A percentile compares a stretch with the other conserved stretches of the same genome.
Evolutionary conservation across 2,329 filamentous ascomycete genomes (phyloP).

Genomic region (Amesomyces nigricolor): DNA sequence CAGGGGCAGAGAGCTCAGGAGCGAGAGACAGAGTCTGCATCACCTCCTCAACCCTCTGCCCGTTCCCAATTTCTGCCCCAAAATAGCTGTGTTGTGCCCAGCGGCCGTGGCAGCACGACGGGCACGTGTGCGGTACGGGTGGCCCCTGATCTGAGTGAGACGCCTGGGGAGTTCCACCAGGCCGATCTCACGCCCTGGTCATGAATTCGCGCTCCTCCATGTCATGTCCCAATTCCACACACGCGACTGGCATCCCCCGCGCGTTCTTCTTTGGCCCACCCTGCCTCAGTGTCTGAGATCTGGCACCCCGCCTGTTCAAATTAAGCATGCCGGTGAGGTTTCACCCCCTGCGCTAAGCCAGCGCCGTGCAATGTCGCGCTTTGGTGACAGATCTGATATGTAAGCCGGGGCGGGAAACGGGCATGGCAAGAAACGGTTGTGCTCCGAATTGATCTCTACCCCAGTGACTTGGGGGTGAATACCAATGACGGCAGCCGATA

Average conservation of each 20-base stretch:
- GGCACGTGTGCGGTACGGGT: constrained; percentile 1
- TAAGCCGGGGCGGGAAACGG: no score
- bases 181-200: neutral
- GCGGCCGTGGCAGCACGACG: neutral
- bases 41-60: neutral
- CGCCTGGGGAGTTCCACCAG: no score
- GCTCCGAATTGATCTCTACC: no score
- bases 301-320: constrained; percentile 17
- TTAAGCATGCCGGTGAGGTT: constrained; percentile 3
- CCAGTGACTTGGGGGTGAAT: no score
- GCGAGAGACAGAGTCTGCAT: neutral
- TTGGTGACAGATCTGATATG: neutral
- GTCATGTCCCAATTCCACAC: neutral
- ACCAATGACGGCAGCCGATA: no score
- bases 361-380: neutral
- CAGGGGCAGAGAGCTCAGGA: neutral
- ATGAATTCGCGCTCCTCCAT: neutral
- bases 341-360: constrained; percentile 13
- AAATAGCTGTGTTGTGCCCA: neutral
- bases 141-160: neutral
- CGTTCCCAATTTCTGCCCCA: neutral
- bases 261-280: constrained; percentile 13
- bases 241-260: constrained; percentile 6
- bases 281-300: constrained; percentile 25
- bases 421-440: no score